Conservation (phyloP, 176 grass and related monocot species). For the Bromus sterilis region DNA sequence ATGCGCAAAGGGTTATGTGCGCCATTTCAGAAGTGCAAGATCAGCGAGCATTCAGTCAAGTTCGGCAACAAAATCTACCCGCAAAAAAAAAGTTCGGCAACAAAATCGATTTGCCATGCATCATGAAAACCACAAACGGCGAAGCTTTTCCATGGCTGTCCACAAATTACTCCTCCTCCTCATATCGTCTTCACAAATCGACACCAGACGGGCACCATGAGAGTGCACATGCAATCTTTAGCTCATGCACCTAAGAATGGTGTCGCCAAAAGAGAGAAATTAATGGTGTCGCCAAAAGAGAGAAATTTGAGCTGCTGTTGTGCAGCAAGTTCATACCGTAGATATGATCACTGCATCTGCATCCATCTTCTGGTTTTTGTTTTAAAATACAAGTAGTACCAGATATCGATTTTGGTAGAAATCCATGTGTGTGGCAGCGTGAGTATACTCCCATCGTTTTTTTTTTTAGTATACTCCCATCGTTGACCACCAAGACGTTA, state of each 20-base stretch:
- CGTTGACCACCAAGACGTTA: no score
- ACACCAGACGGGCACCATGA: background rate
- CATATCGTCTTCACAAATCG: conserved; percentile 5
- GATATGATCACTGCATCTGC: conserved; percentile 81
- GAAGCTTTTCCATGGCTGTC: background rate
- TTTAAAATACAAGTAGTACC: no score
- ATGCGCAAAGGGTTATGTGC: no score
- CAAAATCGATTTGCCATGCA: background rate
- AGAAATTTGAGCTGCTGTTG: background rate
- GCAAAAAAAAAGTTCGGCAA: background rate
- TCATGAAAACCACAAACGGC: background rate
- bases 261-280: background rate
- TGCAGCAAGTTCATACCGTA: conserved; percentile 47
- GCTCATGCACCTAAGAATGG: background rate
- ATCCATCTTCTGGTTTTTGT: no score
- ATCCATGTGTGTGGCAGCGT: no score
- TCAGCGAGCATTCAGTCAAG: background rate
- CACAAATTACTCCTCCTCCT: background rate
- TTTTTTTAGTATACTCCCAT: no score
- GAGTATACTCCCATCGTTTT: no score
- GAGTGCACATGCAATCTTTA: background rate
- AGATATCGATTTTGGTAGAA: no score
- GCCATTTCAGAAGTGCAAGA: background rate
- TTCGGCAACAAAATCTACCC: background rate
- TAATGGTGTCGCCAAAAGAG: background rate